Conservation (phyloP, 2,329 filamentous ascomycete genomes). For the Xylaria hypoxylon region DNA sequence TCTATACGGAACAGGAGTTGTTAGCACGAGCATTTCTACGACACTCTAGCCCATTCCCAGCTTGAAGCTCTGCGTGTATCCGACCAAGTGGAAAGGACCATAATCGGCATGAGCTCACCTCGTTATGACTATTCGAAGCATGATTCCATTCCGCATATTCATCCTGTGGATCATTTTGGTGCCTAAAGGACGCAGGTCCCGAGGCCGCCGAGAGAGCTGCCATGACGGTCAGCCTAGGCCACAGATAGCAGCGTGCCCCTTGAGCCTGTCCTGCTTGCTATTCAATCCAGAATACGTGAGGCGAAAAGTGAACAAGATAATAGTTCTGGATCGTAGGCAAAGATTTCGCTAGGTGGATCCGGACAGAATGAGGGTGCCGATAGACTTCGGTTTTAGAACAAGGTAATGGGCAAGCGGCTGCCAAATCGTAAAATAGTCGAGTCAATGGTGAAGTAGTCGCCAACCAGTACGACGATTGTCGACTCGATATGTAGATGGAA, state of each 20-base stretch:
- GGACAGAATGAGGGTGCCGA: not conserved
- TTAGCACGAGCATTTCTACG: slow-evolving; percentile 18
- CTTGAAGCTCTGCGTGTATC: not conserved
- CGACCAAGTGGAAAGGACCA: not conserved
- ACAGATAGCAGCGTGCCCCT: slow-evolving; percentile 41
- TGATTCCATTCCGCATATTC: slow-evolving; percentile 59
- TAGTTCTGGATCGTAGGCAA: not conserved
- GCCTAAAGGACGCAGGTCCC: slow-evolving; percentile 61
- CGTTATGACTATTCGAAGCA: slow-evolving; percentile 42
- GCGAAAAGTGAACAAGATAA: not conserved
- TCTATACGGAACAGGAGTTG: slow-evolving; percentile 34
- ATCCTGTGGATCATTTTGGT: slow-evolving; percentile 63
- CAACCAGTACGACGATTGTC: not conserved
- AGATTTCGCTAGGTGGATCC: slow-evolving; percentile 1
- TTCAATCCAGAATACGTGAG: slow-evolving; percentile 35
- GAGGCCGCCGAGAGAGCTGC: slow-evolving; percentile 65
- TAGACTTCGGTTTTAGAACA: slow-evolving; percentile 1
- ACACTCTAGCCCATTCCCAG: not conserved
- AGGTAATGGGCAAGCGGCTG: slow-evolving; percentile 38
- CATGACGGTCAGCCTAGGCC: slow-evolving; percentile 54
- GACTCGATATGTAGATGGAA: not conserved
- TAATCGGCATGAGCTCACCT: slow-evolving; percentile 43
- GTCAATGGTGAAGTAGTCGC: slow-evolving; percentile 16
- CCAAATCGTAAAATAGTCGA: slow-evolving; percentile 24
- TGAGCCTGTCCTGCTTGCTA: slow-evolving; percentile 26